Base-by-base conservation (phyloP, 768 basidiomycete species). In the Boletus insuetus region DNA sequence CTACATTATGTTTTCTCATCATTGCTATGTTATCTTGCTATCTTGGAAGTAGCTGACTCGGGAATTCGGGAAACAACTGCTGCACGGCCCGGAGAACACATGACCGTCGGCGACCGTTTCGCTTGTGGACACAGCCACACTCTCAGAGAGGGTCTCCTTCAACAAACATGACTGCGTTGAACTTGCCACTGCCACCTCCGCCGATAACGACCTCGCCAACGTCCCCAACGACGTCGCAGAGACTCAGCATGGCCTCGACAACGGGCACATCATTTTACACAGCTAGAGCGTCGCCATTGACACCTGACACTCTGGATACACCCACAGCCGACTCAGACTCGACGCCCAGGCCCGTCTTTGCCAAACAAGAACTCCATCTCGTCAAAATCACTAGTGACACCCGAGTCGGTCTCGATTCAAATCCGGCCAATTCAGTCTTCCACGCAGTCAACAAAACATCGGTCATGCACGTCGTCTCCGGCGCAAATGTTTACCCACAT, bases 301-400 rank as follows among this genome's bases (percentile, higher is more conserved):
- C 51, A 6, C 51, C 51, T 4, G 6, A 26, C 17, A 19, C 43
- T 2, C 50, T 34, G 7, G 40, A 31, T 6, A 40, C 38, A 37
- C 16, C 38, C 11, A 41, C 39, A 4, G 11, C 24, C 17, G 60
- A 61, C 29, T 31, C 56, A 9, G 61, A 58, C 46, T 48, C 48
- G 34, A 77, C 75, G 32, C 69, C 75, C 12, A 51, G 73, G 26
- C 75, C 73, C 45, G 58, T 62, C 14, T 63, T 73, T 32, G 64
- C 66, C 0, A 69, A 60, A 52, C 65, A 56, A 46, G 49, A 50
- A 41, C 29, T 45, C 7, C 51, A 52, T 17, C 43, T 53, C 44
- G 26, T 46, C 51, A 53, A 46, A 31, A 78, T 85, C 46, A 78
- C 81, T 6, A 71, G 74, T 31, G 80, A 85, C 63, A 64, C 65